Conservation (phyloP, 2,329 filamentous ascomycete species). For the Boeremia lycopersici region DNA sequence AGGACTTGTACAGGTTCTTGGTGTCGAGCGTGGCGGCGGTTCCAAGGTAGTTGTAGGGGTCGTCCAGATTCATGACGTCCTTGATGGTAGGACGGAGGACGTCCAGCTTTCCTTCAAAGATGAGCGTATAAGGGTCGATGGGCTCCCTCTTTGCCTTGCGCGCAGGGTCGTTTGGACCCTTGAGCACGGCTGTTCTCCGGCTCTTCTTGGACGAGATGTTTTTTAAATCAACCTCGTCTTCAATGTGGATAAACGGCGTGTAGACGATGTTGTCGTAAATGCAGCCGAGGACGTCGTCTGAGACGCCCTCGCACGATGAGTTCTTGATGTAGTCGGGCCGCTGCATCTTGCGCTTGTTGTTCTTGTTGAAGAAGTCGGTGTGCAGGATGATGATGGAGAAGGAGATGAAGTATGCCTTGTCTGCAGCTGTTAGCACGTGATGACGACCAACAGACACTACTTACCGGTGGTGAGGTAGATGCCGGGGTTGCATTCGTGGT, state of each 20-base stretch:
- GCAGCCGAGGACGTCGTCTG: conserved; percentile 89
- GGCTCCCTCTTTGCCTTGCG: conserved; percentile 77
- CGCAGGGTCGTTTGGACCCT: conserved; percentile 66
- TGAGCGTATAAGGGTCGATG: conserved; percentile 92
- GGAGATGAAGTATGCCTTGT: conserved; percentile 97
- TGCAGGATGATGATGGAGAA: conserved; percentile 96
- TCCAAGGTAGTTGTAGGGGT: conserved; percentile 87
- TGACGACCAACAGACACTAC: not conserved
- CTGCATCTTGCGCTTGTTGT: conserved; percentile 99
- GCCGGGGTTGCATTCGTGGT: conserved; percentile 97
- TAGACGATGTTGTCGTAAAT: conserved; percentile 99
- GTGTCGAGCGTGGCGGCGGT: conserved; percentile 78
- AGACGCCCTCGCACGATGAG: conserved; percentile 88
- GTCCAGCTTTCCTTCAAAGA: conserved; percentile 87
- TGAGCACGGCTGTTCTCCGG: conserved; percentile 65
- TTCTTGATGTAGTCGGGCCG: conserved; percentile 95
- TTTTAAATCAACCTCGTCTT: conserved; percentile 84
- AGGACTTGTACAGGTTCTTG: conserved; percentile 81
- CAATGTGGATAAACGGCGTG: conserved; percentile 96
- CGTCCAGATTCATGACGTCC: conserved; percentile 90
- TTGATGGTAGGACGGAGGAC: conserved; percentile 81
- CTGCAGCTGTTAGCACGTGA: conserved; percentile 48
- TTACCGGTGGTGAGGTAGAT: conserved; percentile 79
- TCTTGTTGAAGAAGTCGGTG: conserved; percentile 99
- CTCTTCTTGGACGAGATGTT: conserved; percentile 73